phyloP scores from a whole-genome alignment of 192 early-diverging fungal species.

The Pecoramyces ruminantium region DNA sequence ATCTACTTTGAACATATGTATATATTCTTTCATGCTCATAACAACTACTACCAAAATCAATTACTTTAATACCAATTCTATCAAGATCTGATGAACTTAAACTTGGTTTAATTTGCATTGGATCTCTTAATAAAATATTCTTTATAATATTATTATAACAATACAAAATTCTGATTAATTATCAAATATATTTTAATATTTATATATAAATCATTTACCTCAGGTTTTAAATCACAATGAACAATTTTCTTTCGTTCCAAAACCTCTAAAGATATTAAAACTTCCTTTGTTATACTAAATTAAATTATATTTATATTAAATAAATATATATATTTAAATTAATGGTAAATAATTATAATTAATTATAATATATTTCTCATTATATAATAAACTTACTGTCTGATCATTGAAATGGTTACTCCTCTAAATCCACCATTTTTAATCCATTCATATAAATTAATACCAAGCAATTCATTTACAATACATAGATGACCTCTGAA shows the following conservation, averaged over 20 bases:
- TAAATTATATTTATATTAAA: background rate
- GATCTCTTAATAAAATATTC: conserved; percentile 70
- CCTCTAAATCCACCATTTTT: conserved; percentile 84
- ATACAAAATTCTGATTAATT: no score
- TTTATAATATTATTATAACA: no score
- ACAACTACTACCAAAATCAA: conserved; percentile 94
- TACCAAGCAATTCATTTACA: conserved; percentile 78
- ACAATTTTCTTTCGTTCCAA: conserved; percentile 60
- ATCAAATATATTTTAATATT: no score
- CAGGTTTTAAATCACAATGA: conserved; percentile 94
- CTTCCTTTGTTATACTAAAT: conserved; percentile 14
- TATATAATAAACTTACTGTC: conserved; percentile 15
- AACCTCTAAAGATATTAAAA: conserved; percentile 51
- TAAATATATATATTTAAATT: conserved; percentile 7
- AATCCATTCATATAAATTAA: conserved; percentile 94
- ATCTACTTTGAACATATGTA: conserved; percentile 92
- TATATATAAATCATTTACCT: conserved; percentile 35
- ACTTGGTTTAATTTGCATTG: conserved; percentile 10
- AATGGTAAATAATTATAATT: no score
- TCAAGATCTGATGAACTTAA: background rate
- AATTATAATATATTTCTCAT: no score
- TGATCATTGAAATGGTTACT: conserved; percentile 56
- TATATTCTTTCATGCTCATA: conserved; percentile 85
- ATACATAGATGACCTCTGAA: conserved; percentile 95
- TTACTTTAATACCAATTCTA: conserved; percentile 68